These are phyloP conservation scores for Funneliformis caledonium DNA, from an alignment of 371 early-diverging fungal species.

Conservation along the genomic window DNA sequence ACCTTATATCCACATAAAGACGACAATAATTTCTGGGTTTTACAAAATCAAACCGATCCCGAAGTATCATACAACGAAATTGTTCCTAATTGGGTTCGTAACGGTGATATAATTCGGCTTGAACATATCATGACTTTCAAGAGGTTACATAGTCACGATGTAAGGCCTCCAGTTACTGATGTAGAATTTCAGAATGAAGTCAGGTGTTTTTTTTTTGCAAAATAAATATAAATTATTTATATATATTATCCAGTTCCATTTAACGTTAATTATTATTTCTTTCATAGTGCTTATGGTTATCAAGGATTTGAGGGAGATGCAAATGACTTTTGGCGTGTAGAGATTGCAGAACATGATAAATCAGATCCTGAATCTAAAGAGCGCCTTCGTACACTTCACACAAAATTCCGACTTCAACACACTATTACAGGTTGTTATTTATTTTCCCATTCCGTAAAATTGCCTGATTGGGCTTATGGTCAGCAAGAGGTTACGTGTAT, in stretches of 20 bases:
- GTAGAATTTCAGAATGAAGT: constrained; percentile 91
- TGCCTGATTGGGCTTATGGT: constrained; percentile 97
- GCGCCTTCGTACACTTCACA: constrained; percentile 65
- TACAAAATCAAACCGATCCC: constrained; percentile 57
- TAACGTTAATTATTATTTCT: not conserved
- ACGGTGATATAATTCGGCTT: constrained; percentile 78
- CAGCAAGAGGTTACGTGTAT: constrained; percentile 95
- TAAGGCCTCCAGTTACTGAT: constrained; percentile 83
- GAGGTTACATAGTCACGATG: constrained; percentile 87
- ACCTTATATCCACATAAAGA: constrained; percentile 90
- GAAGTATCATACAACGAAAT: constrained; percentile 48
- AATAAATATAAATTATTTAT: not conserved
- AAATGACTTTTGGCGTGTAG: constrained; percentile 79
- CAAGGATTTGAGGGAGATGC: constrained; percentile 56
- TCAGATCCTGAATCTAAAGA: constrained; percentile 54
- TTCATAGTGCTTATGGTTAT: constrained; percentile 64
- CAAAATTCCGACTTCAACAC: constrained; percentile 76
- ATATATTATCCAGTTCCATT: not conserved
- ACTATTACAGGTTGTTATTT: constrained; percentile 74
- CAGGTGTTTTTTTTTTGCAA: constrained; percentile 51
- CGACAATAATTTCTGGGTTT: constrained; percentile 85
- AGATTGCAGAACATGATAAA: constrained; percentile 68
- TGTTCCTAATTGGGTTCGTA: constrained; percentile 48
- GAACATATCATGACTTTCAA: constrained; percentile 71
- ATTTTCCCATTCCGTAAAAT: constrained; percentile 75